These are phyloP conservation scores for Cladosporium velox DNA, from an alignment of 2,329 filamentous ascomycete species.

Conservation along the genomic window DNA sequence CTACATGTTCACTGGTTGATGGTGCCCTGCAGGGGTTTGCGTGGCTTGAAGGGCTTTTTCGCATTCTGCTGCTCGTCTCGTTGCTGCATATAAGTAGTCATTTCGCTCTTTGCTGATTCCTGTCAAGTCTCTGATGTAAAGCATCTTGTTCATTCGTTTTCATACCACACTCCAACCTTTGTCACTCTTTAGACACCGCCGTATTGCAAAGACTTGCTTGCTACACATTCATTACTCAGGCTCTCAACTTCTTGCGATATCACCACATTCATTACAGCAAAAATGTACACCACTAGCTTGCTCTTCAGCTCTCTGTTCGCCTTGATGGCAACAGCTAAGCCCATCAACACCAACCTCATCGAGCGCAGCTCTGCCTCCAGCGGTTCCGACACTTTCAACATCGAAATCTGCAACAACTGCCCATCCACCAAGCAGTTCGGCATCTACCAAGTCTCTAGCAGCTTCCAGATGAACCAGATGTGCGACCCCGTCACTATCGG, in stretches of 20 bases:
- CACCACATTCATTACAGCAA: conserved; percentile 3
- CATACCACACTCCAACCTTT: background rate
- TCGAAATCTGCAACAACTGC: conserved; percentile 35
- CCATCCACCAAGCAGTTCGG: conserved; percentile 29
- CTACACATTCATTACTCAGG: background rate
- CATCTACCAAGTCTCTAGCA: conserved; percentile 31
- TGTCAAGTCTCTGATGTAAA: background rate
- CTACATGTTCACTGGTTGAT: background rate
- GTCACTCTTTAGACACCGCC: conserved; percentile 14
- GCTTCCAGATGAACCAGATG: conserved; percentile 31
- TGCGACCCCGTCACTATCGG: conserved; percentile 26
- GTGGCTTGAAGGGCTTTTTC: background rate
- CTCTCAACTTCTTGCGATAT: background rate
- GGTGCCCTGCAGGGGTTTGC: background rate
- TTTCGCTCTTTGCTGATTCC: background rate
- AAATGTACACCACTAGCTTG: conserved; percentile 17
- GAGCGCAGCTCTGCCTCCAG: conserved; percentile 15
- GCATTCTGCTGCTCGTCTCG: background rate
- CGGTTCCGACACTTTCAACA: conserved; percentile 29
- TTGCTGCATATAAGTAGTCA: background rate
- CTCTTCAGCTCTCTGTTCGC: conserved; percentile 18
- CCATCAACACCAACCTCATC: conserved; percentile 14
- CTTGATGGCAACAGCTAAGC: conserved; percentile 19
- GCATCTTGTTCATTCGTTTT: conserved; percentile 2
- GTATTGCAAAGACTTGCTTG: background rate